A percentile compares a stretch with the other conserved stretches of the same genome.
These are phyloP conservation scores for Passalora sequoiae DNA, from an alignment of 2,329 filamentous ascomycete genomes.

Conservation along the genomic window DNA sequence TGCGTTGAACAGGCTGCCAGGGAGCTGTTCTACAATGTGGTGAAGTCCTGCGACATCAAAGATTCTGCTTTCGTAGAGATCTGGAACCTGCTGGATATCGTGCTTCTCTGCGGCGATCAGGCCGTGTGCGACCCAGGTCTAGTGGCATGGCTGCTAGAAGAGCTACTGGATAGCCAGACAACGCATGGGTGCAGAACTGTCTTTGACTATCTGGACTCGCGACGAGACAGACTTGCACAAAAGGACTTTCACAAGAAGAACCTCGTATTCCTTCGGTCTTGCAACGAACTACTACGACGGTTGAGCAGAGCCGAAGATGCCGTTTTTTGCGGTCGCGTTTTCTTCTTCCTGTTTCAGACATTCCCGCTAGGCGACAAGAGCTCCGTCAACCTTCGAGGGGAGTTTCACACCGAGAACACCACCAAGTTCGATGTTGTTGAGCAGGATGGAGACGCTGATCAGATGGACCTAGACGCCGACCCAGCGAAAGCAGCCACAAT, in stretches of 20 bases:
- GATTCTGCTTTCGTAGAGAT: constrained; percentile 73
- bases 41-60: constrained; percentile 62
- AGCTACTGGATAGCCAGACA: constrained; percentile 91
- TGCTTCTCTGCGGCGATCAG: constrained; percentile 71
- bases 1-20: constrained; percentile 80
- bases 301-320: constrained; percentile 95
- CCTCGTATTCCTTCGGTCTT: constrained; percentile 83
- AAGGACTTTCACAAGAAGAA: constrained; percentile 76
- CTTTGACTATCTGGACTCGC: constrained; percentile 91
- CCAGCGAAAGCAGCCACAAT: constrained; percentile 20
- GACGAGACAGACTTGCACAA: constrained; percentile 79
- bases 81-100: constrained; percentile 90
- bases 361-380: constrained; percentile 95
- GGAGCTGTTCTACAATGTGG: constrained; percentile 62
- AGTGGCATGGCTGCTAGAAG: constrained; percentile 86
- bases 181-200: constrained; percentile 85
- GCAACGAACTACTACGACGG: constrained; percentile 88
- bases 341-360: constrained; percentile 97
- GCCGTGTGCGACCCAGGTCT: constrained; percentile 67
- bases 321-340: constrained; percentile 93
- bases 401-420: constrained; percentile 93
- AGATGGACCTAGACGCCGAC: constrained; percentile 61
- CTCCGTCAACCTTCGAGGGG: constrained; percentile 90
- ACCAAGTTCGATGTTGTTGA: constrained; percentile 67
- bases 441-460: constrained; percentile 35